Evolutionary conservation across 257 asterid genomes (phyloP).

Genomic region (Nicotiana benthamiana): DNA sequence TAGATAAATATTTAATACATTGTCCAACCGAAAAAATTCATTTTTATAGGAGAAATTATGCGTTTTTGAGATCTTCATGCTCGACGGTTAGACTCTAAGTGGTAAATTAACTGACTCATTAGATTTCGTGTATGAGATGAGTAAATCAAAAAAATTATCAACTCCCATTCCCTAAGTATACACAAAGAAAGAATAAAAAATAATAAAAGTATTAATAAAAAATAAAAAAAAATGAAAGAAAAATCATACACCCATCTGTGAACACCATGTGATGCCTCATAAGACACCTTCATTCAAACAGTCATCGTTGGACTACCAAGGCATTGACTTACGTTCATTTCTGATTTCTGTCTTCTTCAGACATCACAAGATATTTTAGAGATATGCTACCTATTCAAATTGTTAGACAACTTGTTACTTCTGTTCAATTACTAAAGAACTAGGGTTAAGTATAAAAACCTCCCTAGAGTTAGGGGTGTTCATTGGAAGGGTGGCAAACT

Average conservation of each 20-base stretch:
- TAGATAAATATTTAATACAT: too few species aligned
- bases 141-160: too few species aligned
- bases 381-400: not conserved
- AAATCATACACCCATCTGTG: not conserved
- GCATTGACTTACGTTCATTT: not conserved
- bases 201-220: too few species aligned
- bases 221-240: not conserved
- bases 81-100: too few species aligned
- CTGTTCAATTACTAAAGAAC: not conserved
- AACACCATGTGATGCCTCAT: not conserved
- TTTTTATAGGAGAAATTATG: too few species aligned
- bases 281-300: not conserved
- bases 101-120: too few species aligned
- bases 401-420: not conserved
- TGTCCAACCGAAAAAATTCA: too few species aligned
- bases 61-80: too few species aligned
- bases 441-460: not conserved
- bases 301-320: not conserved
- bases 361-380: not conserved
- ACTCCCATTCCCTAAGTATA: too few species aligned
- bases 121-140: too few species aligned
- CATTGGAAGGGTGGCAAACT: too few species aligned
- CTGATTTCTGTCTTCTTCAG: not conserved
- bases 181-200: too few species aligned
- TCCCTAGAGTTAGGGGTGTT: not conserved